Base-by-base conservation (phyloP, 176 grass and related monocot species). In the Oryza brachyantha region DNA sequence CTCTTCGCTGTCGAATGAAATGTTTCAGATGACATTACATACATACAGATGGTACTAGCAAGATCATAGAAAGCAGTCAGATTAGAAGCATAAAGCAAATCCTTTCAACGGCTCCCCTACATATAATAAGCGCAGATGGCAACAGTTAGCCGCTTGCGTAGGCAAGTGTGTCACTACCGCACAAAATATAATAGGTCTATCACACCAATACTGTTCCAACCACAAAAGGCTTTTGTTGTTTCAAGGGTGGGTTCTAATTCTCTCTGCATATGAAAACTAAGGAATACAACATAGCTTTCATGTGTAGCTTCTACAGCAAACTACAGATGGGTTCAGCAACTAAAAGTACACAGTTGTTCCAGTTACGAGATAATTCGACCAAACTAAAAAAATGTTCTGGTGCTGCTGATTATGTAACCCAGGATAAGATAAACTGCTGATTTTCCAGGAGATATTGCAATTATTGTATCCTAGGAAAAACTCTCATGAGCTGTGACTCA, bases 241-340 rank as follows among this genome's bases (percentile, higher is more conserved):
- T 32, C 3, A 32, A n/a, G n/a, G 63, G 2, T 84, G 32, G 81
- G 55, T 75, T 84, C 81, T 84, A 80, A 28, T 52, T 52, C 70
- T 60, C 58, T 86, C 75, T 37, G 76, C 81, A 64, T 88, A 59
- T 21, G 28, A 79, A 71, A 80, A 71, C 81, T 84, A 84, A 84
- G 54, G 42, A 80, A 76, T 80, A 84, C 86, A 88, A 80, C 76
- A 80, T 14, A 80, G 86, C 26, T 84, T 84, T 22, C 35, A 84
- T 70, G 52, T 80, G 41, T 80, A 84, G 27, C 77, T 64, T 75
- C 81, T 80, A 70, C 81, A 76, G 70, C 40, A 57, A 46, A 64
- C 76, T 84, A 88, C 69, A 14, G 11, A 65, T 43, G 37, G 71
- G 58, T 58, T 63, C 64, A 81, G 81, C 35, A 21, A 58, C 76